phyloP scores from a whole-genome alignment of 257 asterid genomes.

The Fraxinus americana region DNA sequence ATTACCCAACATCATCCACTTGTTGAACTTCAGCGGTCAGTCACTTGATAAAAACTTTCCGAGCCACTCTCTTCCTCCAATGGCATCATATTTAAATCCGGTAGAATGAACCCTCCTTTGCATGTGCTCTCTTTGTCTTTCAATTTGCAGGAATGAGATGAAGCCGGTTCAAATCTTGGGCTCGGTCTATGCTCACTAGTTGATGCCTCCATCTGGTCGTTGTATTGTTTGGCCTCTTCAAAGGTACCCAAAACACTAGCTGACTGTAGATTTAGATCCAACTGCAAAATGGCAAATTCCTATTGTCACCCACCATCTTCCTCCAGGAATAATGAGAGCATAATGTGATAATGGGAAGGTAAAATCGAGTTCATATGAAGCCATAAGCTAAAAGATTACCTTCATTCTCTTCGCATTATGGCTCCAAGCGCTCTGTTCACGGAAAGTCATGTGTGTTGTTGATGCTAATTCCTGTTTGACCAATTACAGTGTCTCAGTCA shows the following conservation, averaged over 20 bases:
- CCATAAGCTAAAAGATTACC: constrained; percentile 21
- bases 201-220: constrained; percentile 23
- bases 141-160: constrained; percentile 16
- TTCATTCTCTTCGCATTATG: constrained; percentile 39
- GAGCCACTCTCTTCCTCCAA: constrained; percentile 32
- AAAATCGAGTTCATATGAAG: no score
- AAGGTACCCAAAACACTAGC: not conserved
- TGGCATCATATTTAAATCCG: constrained; percentile 41
- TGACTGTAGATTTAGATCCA: constrained; percentile 34
- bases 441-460: constrained; percentile 16
- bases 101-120: constrained; percentile 33
- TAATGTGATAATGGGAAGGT: no score
- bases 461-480: constrained; percentile 36
- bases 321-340: not conserved
- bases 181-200: not conserved
- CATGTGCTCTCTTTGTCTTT: not conserved
- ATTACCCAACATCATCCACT: not conserved
- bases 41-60: constrained; percentile 10
- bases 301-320: not conserved
- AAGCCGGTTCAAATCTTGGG: constrained; percentile 4
- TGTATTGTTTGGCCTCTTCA: constrained; percentile 2
- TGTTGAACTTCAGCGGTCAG: not conserved
- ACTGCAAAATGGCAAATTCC: constrained; percentile 24
- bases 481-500: not conserved
- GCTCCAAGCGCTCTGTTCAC: constrained; percentile 35